Conservation (phyloP, 2,329 filamentous ascomycete species). For the Onygena corvina region DNA sequence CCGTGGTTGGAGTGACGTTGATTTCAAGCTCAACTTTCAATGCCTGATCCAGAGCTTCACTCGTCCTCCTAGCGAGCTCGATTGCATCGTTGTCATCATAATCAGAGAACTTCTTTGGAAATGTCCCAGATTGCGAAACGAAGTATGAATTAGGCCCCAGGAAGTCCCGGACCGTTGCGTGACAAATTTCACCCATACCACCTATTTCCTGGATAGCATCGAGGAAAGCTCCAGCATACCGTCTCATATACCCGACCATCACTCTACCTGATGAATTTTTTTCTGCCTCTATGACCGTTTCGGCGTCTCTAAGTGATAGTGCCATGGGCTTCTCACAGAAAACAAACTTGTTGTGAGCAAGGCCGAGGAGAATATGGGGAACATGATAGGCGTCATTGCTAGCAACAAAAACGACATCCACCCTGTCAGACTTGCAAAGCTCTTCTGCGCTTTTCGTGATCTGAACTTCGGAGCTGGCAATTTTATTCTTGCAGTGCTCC, state of each 20-base stretch:
- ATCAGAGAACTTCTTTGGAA: conserved; percentile 33
- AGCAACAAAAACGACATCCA: conserved; percentile 42
- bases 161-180: conserved; percentile 41
- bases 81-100: conserved; percentile 21
- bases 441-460: conserved; percentile 31
- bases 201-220: conserved; percentile 43
- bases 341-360: conserved; percentile 35
- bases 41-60: conserved; percentile 23
- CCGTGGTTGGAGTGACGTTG: conserved; percentile 19
- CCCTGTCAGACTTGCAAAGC: conserved; percentile 33
- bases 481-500: conserved; percentile 28
- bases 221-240: conserved; percentile 44
- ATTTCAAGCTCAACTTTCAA: conserved; percentile 25
- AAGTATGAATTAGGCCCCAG: conserved; percentile 40
- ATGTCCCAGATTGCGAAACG: conserved; percentile 24
- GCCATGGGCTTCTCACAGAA: conserved; percentile 49
- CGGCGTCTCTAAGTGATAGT: conserved; percentile 34
- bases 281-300: conserved; percentile 41
- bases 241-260: conserved; percentile 49
- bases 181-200: conserved; percentile 38
- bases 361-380: conserved; percentile 37
- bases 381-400: conserved; percentile 42
- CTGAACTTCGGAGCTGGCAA: conserved; percentile 18
- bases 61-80: conserved; percentile 17
- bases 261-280: conserved; percentile 35